Conservation (phyloP, 768 basidiomycete species). For the Dendrothele bispora region DNA sequence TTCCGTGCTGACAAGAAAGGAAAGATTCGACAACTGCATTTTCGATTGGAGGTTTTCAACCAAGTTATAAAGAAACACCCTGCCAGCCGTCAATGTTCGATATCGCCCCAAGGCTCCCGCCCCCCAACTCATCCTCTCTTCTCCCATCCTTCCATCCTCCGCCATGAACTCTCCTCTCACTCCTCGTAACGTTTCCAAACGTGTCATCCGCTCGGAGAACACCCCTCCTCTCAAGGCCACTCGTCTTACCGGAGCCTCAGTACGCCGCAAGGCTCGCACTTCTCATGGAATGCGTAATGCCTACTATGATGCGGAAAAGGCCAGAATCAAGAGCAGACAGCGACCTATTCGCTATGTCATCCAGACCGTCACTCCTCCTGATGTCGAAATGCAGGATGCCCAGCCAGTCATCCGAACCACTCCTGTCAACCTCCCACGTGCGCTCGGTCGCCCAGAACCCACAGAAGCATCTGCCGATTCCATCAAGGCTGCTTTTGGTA, state of each 20-base stretch:
- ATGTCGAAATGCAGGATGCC: conserved; percentile 21
- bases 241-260: too few species aligned
- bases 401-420: conserved; percentile 18
- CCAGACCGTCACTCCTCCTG: conserved; percentile 1
- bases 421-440: conserved; percentile 41
- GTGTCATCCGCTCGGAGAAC: conserved; percentile 2
- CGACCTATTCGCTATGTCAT: conserved; percentile 9
- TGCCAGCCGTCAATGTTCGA: too few species aligned
- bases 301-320: conserved; percentile 6
- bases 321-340: conserved; percentile 1
- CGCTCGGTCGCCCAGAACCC: conserved; percentile 43
- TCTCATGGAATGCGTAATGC: neutral
- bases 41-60: too few species aligned
- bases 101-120: too few species aligned
- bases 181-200: conserved; percentile 7
- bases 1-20: too few species aligned
- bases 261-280: neutral
- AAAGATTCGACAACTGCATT: too few species aligned
- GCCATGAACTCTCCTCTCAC: conserved; percentile 2
- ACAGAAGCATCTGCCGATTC: conserved; percentile 37
- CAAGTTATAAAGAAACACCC: too few species aligned
- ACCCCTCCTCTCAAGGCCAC: conserved; percentile 1
- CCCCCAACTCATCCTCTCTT: too few species aligned
- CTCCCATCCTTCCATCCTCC: neutral
- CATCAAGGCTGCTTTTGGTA: conserved; percentile 41